Evolutionary conservation across 164 flowering plant species (phyloP), one percentile per base, ranked within the genome.

Genomic region (Tinospora cordifolia): DNA sequence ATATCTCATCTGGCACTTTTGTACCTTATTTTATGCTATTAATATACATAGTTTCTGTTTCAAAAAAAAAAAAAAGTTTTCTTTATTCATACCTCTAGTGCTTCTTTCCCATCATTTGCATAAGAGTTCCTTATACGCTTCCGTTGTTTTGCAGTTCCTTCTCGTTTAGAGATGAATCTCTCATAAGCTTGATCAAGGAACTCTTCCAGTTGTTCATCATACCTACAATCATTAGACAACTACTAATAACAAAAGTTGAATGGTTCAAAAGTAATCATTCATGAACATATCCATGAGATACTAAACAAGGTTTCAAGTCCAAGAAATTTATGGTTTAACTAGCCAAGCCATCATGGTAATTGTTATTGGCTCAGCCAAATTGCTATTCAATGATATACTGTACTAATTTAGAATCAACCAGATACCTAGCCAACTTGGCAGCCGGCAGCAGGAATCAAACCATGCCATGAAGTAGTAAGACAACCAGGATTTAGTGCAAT

Each of bases 171-270:
- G 71, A 88, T 75, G 74, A 36, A 91, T 17, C 82, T 78, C 66
- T 91, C 97, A 84, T 91, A 93, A 26, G 90, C 93, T 73, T 89
- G 78, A 72, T 93, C 98, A 62, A 93, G 86, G 41, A 86, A 70
- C 39, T 80, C 88, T 72, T 93, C 96, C 70, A 91, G 72, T 68
- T 89, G 79, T 22, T 84, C 86, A 81, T 88, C 88, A 74, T 90
- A 92, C 71, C 99, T 94, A 74, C 44, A 66, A 51, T 69, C 26
- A 46, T 63, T 74, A 58, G 15, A 62, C 7, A 71, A 14, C n/a
- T 3, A 15, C 25, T 62, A 24, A 51, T 62, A 15, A 51, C 15
- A 65, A 60, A 10, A 22, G 17, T 26, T 36, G 25, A 8, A 63
- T 2, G 57, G 24, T 21, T 34, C 12, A 41, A 15, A 36, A 38